phyloP scores from a whole-genome alignment of 2,329 filamentous ascomycete species.

The Fusarium goolgardi region DNA sequence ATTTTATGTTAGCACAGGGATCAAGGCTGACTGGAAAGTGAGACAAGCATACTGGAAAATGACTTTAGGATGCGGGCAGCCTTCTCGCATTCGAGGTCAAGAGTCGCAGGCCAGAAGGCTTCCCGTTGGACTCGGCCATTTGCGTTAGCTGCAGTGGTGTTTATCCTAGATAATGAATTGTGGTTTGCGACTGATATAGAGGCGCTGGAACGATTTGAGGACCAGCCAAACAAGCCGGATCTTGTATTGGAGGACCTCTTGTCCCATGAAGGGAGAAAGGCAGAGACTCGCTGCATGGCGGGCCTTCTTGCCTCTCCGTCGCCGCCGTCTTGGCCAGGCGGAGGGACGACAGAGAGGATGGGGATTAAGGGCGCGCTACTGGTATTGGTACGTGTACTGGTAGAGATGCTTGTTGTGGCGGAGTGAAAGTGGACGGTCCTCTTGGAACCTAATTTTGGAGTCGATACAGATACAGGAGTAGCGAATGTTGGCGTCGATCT shows the following conservation, averaged over 20 bases:
- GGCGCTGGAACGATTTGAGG: constrained; percentile 60
- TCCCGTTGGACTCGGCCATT: constrained; percentile 60
- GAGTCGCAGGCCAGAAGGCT: constrained; percentile 84
- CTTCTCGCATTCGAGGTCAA: constrained; percentile 93
- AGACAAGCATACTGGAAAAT: constrained; percentile 76
- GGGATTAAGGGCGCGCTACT: constrained; percentile 51
- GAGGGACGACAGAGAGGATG: constrained; percentile 50
- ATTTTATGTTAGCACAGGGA: constrained; percentile 36
- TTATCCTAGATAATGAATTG: constrained; percentile 50
- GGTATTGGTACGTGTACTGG: constrained; percentile 33
- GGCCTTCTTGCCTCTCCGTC: constrained; percentile 52
- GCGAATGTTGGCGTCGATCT: constrained; percentile 38
- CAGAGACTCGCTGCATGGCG: constrained; percentile 59
- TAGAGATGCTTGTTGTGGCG: constrained; percentile 28
- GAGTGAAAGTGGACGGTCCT: constrained; percentile 37
- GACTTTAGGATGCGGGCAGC: constrained; percentile 88
- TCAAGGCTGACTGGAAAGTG: constrained; percentile 2
- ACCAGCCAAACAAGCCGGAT: constrained; percentile 57
- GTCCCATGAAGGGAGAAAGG: constrained; percentile 59
- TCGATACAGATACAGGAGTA: constrained; percentile 31
- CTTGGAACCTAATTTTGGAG: constrained; percentile 20
- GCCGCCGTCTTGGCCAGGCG: constrained; percentile 50
- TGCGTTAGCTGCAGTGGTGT: constrained; percentile 51
- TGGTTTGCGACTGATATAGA: constrained; percentile 37
- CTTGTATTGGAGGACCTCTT: constrained; percentile 54